Evolutionary conservation across 306 rosid genomes (phyloP).

Genomic region (Carpinus fangiana): DNA sequence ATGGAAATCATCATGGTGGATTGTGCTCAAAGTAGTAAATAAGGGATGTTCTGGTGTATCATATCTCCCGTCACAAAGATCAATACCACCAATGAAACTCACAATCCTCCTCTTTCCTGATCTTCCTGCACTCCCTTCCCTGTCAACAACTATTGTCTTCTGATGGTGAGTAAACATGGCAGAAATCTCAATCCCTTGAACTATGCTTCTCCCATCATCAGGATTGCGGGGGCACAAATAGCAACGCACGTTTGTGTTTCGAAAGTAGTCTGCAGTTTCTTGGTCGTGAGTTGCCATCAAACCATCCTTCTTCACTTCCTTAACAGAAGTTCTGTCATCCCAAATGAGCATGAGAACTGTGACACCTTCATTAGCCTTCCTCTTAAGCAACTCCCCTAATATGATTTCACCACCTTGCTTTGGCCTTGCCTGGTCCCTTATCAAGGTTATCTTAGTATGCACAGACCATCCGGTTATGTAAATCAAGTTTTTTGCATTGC

Average conservation of each 20-base stretch:
- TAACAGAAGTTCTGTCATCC: conserved; percentile 73
- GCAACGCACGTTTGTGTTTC: conserved; percentile 60
- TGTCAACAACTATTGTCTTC: conserved; percentile 64
- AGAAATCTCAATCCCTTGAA: conserved; percentile 57
- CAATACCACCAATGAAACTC: conserved; percentile 84
- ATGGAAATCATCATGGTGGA: conserved; percentile 67
- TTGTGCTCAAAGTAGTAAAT: conserved; percentile 51
- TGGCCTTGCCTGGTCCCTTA: conserved; percentile 37
- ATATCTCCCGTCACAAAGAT: conserved; percentile 87
- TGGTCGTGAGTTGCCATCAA: conserved; percentile 81
- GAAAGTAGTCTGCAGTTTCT: conserved; percentile 58
- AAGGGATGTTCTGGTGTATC: conserved; percentile 67
- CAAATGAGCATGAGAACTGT: conserved; percentile 78
- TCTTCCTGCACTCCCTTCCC: conserved; percentile 25
- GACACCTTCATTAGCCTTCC: conserved; percentile 74
- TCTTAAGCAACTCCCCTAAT: conserved; percentile 70
- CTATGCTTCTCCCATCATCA: conserved; percentile 53
- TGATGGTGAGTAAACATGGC: conserved; percentile 92
- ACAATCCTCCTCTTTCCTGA: conserved; percentile 40
- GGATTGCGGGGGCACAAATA: conserved; percentile 71
- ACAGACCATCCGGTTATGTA: conserved; percentile 90
- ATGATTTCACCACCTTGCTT: conserved; percentile 29
- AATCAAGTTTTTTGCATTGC: conserved; percentile 51
- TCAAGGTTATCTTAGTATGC: conserved; percentile 48
- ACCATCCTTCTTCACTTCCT: conserved; percentile 62